phyloP scores from a whole-genome alignment of 164 flowering plant genomes.

The Cinnamomum chago region DNA sequence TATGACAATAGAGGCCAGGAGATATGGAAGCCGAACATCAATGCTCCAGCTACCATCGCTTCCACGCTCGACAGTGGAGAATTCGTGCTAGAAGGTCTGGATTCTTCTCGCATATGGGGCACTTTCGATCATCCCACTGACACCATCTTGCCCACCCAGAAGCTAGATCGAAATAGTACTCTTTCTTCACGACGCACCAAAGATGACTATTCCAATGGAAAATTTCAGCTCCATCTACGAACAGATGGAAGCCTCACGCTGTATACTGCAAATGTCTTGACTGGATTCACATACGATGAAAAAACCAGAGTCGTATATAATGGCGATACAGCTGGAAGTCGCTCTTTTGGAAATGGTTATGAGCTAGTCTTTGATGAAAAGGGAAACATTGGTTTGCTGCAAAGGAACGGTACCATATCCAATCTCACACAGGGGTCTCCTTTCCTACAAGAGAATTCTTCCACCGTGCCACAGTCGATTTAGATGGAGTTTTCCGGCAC shows the following conservation, averaged over 20 bases:
- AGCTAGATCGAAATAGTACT: neutral
- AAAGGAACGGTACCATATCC: conserved; percentile 14
- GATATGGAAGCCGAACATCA: conserved; percentile 8
- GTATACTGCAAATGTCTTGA: conserved; percentile 5
- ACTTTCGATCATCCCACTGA: conserved; percentile 35
- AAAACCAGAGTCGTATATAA: neutral
- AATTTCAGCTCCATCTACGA: conserved; percentile 5
- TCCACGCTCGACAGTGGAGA: conserved; percentile 44
- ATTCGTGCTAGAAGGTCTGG: conserved; percentile 23
- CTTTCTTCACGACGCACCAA: conserved; percentile 20
- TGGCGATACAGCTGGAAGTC: neutral
- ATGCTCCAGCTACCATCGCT: conserved; percentile 19
- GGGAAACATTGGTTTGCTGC: conserved; percentile 23
- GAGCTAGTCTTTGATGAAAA: conserved; percentile 24
- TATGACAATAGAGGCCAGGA: conserved; percentile 2
- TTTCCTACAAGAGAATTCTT: conserved; percentile 14
- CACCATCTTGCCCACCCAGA: conserved; percentile 36
- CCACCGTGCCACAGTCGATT: conserved; percentile 34
- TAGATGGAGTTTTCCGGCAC: conserved; percentile 41
- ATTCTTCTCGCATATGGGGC: conserved; percentile 18
- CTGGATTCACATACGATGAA: too few species aligned
- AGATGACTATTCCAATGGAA: conserved; percentile 18
- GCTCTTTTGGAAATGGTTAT: conserved; percentile 9
- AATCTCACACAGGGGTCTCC: conserved; percentile 14
- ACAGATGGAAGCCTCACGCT: conserved; percentile 30